Conservation (phyloP, 331 rosid species). For the Malus hybrid region DNA sequence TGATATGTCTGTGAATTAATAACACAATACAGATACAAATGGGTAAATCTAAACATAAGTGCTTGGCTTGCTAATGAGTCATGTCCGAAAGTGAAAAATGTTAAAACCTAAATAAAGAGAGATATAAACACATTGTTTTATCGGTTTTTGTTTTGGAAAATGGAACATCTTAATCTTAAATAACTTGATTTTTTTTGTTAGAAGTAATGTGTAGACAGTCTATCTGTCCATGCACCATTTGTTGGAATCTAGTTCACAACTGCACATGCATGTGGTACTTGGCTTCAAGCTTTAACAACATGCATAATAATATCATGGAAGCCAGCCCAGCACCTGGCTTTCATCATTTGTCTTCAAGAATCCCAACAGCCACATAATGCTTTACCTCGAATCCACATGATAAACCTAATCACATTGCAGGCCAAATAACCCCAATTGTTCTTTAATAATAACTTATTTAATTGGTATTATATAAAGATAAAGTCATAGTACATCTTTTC, state of each 20-base stretch:
- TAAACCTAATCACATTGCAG: neutral
- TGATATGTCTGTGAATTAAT: neutral
- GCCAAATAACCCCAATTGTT: too few species aligned
- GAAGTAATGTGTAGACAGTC: neutral
- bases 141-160: neutral
- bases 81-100: too few species aligned
- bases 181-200: too few species aligned
- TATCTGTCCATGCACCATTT: neutral
- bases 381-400: too few species aligned
- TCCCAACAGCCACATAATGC: neutral
- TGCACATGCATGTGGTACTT: neutral
- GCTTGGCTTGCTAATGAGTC: neutral
- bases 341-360: neutral
- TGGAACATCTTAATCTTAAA: neutral
- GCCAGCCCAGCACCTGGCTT: neutral
- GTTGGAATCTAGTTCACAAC: conserved; percentile 1
- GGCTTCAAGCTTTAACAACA: neutral
- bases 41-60: neutral
- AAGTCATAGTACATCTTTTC: neutral
- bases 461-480: neutral
- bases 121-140: neutral
- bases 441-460: neutral
- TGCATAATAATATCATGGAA: neutral
- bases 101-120: neutral
- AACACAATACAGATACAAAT: neutral